A percentile compares a stretch with the other conserved stretches of the same genome.
These are phyloP conservation scores for Stachybotrys echinatus DNA, from an alignment of 2,329 filamentous ascomycete genomes.

Conservation along the genomic window DNA sequence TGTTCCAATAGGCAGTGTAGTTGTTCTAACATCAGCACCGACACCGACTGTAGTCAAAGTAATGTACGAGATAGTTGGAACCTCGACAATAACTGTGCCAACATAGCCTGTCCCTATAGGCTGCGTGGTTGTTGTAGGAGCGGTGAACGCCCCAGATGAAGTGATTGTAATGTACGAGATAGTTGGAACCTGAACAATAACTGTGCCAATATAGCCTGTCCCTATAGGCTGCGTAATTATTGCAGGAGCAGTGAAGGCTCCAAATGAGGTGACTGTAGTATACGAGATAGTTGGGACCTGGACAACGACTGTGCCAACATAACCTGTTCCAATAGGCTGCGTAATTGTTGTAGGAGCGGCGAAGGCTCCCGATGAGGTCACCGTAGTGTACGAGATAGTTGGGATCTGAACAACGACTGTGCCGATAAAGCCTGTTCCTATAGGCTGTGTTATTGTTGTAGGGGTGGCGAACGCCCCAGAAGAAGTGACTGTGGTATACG, in stretches of 20 bases:
- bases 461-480: background rate
- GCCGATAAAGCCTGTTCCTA: background rate
- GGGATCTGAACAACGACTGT: background rate
- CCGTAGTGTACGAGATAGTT: background rate
- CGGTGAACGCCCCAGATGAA: no score
- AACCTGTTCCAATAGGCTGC: background rate
- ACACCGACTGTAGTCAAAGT: no score
- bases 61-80: background rate
- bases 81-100: background rate
- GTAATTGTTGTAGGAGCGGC: background rate
- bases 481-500: background rate
- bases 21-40: background rate
- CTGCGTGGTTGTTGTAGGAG: background rate
- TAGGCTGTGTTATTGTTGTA: background rate
- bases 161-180: background rate
- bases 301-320: constrained; percentile 9
- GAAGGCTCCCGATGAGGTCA: background rate
- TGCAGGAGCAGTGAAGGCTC: no score
- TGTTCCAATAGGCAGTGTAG: background rate
- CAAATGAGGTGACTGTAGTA: background rate
- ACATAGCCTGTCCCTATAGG: background rate
- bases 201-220: background rate
- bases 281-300: constrained; percentile 10
- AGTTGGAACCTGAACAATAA: background rate
- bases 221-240: no score